Base-by-base conservation (phyloP, 2,329 filamentous ascomycete species). In the Pochonia chlamydosporia region DNA sequence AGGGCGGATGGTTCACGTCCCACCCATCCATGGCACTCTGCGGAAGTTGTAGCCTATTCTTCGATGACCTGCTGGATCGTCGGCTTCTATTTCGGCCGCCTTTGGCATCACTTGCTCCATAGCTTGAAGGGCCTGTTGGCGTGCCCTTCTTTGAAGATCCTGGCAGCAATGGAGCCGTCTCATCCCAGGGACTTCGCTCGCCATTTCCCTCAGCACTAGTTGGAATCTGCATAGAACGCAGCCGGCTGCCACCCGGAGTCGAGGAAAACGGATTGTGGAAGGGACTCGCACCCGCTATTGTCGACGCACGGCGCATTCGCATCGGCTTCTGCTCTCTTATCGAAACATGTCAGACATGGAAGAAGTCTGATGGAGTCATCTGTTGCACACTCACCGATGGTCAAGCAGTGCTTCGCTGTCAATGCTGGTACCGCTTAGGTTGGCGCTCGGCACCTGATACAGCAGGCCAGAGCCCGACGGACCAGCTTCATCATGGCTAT, bases 401-500 rank as follows among this genome's bases (percentile, higher is more conserved):
- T 97, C 92, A 16, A 97, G 72, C 55, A 97, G 71, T 7, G 81
- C 84, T 62, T 95, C 85, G 64, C 90, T 96, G 56, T 96, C 92
- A 53, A 97, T 72, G 64, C 92, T 97, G 1, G 87, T 90, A 57
- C 78, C 84, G 69, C 92, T 97, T 53, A 84, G 62, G 61, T 87
- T 89, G 39, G 71, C 67, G 7, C 72, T 61, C 44, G 70, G 66
- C 49, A 75, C 62, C 54, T 70, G 63, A 60, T 79, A 79, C 60
- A 80, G 74, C 61, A 81, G 75, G 40, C 66, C 69, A 49, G 71
- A 62, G 48, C 65, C 54, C 13, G 63, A 52, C 28, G 61, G 57
- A 20, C 60, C 56, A 37, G 59, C 58, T 46, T 70, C 67, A 16
- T 65, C 63, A 44, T 71, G 65, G 44, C 59, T 61, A 49, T 85